These are phyloP conservation scores for Yamadazyma akitaensis DNA, from an alignment of 805 yeast genomes.

Conservation along the genomic window DNA sequence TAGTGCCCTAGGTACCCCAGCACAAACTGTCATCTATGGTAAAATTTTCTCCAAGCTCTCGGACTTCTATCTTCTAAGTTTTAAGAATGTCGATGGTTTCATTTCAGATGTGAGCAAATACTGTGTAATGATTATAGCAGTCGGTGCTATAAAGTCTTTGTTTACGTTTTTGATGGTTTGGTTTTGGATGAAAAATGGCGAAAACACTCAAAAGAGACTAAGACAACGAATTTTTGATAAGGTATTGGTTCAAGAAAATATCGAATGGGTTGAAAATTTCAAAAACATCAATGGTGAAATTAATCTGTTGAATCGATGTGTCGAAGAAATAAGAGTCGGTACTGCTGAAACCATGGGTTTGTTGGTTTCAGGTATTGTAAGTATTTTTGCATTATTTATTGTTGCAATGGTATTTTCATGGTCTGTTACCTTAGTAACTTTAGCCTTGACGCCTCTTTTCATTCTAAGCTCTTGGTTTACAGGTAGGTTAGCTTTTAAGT, in stretches of 20 bases:
- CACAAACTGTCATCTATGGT: constrained; percentile 64
- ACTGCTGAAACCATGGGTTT: constrained; percentile 64
- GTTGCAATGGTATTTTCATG: constrained; percentile 78
- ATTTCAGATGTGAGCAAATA: constrained; percentile 22
- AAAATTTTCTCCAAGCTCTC: constrained; percentile 46
- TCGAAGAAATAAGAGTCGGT: constrained; percentile 70
- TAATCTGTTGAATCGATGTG: constrained; percentile 63
- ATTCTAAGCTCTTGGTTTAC: constrained; percentile 45
- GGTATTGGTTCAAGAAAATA: constrained; percentile 43
- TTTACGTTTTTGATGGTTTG: constrained; percentile 52
- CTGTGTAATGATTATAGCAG: constrained; percentile 30
- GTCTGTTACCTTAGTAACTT: constrained; percentile 76
- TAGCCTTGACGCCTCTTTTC: constrained; percentile 73
- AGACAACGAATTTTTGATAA: constrained; percentile 44
- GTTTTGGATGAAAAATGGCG: constrained; percentile 71
- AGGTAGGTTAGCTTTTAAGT: constrained; percentile 48
- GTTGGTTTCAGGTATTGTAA: constrained; percentile 49
- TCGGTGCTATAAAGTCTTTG: constrained; percentile 31
- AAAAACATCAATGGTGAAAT: constrained; percentile 59
- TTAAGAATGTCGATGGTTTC: constrained; percentile 22
- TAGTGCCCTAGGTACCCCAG: constrained; percentile 58
- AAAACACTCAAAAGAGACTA: constrained; percentile 58
- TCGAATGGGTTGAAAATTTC: constrained; percentile 61
- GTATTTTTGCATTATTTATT: constrained; percentile 52
- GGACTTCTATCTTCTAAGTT: constrained; percentile 26